Evolutionary conservation across 345 rosid genomes (phyloP), one percentile per base, ranked within the genome.

Genomic region (Bruguiera sexangula): DNA sequence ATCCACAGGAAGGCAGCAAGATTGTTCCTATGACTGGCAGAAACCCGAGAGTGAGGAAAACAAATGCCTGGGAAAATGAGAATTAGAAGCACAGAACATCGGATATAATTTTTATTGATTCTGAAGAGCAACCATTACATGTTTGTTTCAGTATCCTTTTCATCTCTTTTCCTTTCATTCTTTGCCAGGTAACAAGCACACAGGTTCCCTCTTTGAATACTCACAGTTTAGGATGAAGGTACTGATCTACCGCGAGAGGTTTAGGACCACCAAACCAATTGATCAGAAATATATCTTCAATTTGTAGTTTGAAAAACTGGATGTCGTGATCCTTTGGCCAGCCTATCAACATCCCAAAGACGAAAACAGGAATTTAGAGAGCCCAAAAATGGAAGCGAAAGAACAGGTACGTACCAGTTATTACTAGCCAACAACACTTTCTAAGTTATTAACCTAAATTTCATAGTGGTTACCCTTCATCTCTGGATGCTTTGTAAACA

Each of bases 221-320:
- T 90, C 77, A 91, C 97, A 53, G 46, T 73, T 87, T 82, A 11
- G 67, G 60, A 20, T 84, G 85, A 60, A 95, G 85, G 73, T 95
- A 94, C 76, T 94, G 81, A 24, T 92, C 93, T 19, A 88, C 81
- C 4, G 96, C 85, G 70, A 81, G 79, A 66, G 92, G 95, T 66
- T 94, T 94, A 56, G 92, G 86, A 69, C 97, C 99, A 66, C 99
- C 96, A 68, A 86, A 94, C 97, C 93, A 89, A 67, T 94, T 84
- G 24, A 94, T 89, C 80, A 95, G 72, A 61, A 94, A 94, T 78
- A 94, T 84, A 70, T 89, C 78, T 72, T 75, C 75, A 21, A 91
- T 89, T 37, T 85, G 86, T 34, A 95, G 77, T 75, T 88, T 92
- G 82, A 83, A 95, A 84, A 89, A 27, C 72, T 69, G 81, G 74